A percentile compares a stretch with the other conserved stretches of the same genome.
phyloP scores from a whole-genome alignment of 2,329 filamentous ascomycete species.

The Nigrospora osmanthi region DNA sequence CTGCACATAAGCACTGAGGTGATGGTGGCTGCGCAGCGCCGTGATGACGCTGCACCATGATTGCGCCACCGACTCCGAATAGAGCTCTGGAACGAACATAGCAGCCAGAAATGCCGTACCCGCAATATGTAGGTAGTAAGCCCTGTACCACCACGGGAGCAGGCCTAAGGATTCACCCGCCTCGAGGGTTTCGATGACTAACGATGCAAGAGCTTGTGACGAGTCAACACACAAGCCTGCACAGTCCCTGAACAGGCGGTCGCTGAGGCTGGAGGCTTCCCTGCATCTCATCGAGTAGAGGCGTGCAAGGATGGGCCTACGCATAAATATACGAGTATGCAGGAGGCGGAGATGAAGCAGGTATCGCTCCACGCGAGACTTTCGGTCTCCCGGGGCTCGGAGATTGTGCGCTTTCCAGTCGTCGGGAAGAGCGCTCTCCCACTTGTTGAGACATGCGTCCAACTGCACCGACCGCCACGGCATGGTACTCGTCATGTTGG shows the following conservation, averaged over 20 bases:
- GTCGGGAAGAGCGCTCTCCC: neutral
- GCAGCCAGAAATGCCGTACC: conserved; percentile 8
- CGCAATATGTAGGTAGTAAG: conserved; percentile 10
- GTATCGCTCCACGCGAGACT: neutral
- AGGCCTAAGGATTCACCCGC: too few relatives aligned
- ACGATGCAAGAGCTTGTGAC: too few relatives aligned
- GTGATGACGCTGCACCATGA: conserved; percentile 14
- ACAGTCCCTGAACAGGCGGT: conserved; percentile 4
- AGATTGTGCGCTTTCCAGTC: neutral
- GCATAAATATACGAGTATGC: conserved; percentile 5
- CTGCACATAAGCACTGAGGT: conserved; percentile 10
- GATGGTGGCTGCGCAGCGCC: conserved; percentile 11
- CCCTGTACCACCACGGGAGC: conserved; percentile 9
- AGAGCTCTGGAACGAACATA: conserved; percentile 16
- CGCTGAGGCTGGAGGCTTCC: neutral
- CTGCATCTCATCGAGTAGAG: conserved; percentile 1
- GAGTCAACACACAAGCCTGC: neutral
- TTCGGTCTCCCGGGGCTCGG: neutral
- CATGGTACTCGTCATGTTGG: neutral
- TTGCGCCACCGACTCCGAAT: conserved; percentile 12
- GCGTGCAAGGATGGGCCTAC: conserved; percentile 2
- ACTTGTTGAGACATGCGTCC: neutral
- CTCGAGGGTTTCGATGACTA: too few relatives aligned
- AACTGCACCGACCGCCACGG: neutral
- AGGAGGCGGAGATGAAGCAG: conserved; percentile 2